A percentile compares a stretch with the other conserved stretches of the same genome.
Conservation (phyloP, 768 basidiomycete genomes). For the Tricholoma bakamatsutake region DNA sequence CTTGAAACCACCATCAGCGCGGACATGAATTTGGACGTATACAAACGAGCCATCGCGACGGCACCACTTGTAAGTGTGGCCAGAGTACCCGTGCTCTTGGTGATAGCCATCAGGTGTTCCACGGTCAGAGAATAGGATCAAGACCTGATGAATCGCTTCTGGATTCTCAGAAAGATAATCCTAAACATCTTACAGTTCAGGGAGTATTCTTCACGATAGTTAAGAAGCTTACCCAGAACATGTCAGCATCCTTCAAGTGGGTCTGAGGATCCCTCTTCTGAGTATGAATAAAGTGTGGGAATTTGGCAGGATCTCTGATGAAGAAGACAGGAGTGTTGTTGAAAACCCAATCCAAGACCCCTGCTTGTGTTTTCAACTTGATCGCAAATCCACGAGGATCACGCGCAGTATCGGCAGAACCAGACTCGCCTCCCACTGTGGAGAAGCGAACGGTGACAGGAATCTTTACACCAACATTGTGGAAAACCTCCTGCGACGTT, state of each 20-base stretch:
- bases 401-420: slow-evolving; percentile 87
- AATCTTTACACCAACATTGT: slow-evolving; percentile 59
- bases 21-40: slow-evolving; percentile 85
- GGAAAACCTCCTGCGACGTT: slow-evolving; percentile 66
- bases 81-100: slow-evolving; percentile 87
- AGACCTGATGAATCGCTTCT: slow-evolving; percentile 82
- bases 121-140: slow-evolving; percentile 94
- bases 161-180: slow-evolving; percentile 88
- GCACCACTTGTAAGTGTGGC: slow-evolving; percentile 87
- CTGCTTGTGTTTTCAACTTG: slow-evolving; percentile 86
- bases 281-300: slow-evolving; percentile 93
- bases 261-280: slow-evolving; percentile 91
- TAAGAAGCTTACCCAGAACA: slow-evolving; percentile 61
- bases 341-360: slow-evolving; percentile 90
- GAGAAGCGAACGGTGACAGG: slow-evolving; percentile 84
- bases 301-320: slow-evolving; percentile 82
- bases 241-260: slow-evolving; percentile 81
- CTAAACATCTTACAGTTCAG: slow-evolving; percentile 30
- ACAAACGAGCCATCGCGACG: slow-evolving; percentile 81
- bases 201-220: slow-evolving; percentile 10
- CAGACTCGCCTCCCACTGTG: slow-evolving; percentile 86
- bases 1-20: slow-evolving; percentile 78
- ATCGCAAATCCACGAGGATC: slow-evolving; percentile 92
- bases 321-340: slow-evolving; percentile 93
- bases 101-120: slow-evolving; percentile 89